Evolutionary conservation across 306 rosid species (phyloP), one percentile per base, ranked within the genome.

Genomic region (Inga oerstediana): DNA sequence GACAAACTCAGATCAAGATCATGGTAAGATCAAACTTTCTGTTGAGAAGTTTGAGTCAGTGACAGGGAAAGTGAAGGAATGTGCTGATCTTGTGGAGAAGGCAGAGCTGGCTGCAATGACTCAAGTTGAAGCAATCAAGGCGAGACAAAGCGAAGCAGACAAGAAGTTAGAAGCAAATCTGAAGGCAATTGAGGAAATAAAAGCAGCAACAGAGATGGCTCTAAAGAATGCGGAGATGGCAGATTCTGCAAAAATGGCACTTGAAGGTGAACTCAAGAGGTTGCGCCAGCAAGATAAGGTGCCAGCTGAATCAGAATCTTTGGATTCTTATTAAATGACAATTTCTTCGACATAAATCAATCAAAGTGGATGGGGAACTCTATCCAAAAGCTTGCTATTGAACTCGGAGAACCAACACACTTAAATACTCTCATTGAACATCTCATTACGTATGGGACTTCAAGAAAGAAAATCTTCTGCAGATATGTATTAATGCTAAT

Each of bases 131-230:
- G 82, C 85, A 74, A 88, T 91, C 65, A 82, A 82, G 19, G 80
- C 80, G 46, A 89, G 97, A 67, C 89, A 78, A 64, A 82, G 2
- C 17, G 97, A 91, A 82, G 88, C 86, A 16, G 88, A 84, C 19
- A 89, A 68, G 43, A 96, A 87, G 52, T 58, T 91, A 48, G 97
- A 92, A 75, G 97, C 94, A 45, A 90, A 90, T 72, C 79, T 91
- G 72, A 91, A 76, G 84, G 95, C 97, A 7, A 92, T 94, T 19
- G 97, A 94, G 76, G 97, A 94, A 80, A 94, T 96, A 34, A 88
- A 90, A 70, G 84, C 80, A 22, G 99, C 98, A 64, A 94, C 97
- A 32, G 92, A 92, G n/a, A 49, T 94, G 81, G 99, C 97, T 67
- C 48, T 96, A 79, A 91, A 80, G 82, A 88, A 89, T 11, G 97